Conservation (phyloP, 306 rosid genomes). For the Cicer arietinum region DNA sequence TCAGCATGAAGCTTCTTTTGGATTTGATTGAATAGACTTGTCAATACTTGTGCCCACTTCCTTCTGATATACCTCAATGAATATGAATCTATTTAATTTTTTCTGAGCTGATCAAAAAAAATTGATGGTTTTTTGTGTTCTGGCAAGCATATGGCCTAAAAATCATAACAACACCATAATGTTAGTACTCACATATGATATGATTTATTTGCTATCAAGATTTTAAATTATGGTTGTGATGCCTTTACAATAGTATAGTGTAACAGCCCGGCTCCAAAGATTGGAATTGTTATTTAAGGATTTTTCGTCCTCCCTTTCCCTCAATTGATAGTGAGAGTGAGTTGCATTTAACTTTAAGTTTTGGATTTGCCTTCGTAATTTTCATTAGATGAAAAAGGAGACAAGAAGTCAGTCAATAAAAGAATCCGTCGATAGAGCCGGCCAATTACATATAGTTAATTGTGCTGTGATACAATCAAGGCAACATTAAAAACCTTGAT, state of each 20-base stretch:
- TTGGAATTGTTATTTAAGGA: no score
- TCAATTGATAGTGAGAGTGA: no score
- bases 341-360: no score
- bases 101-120: conserved; percentile 63
- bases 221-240: not conserved
- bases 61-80: conserved; percentile 5
- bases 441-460: no score
- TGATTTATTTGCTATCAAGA: no score
- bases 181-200: not conserved
- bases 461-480: not conserved
- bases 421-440: no score
- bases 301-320: no score
- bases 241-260: no score
- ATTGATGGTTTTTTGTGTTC: conserved; percentile 69
- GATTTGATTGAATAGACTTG: conserved; percentile 1
- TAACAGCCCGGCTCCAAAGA: no score
- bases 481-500: not conserved
- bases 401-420: no score
- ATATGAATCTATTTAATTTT: not conserved
- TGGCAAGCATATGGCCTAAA: conserved; percentile 60
- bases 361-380: no score
- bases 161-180: conserved; percentile 37
- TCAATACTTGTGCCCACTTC: conserved; percentile 2
- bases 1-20: not conserved
- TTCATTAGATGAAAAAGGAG: no score